Evolutionary conservation across 495 filamentous ascomycete species (phyloP).

Genomic region (Entonaema liquescens): DNA sequence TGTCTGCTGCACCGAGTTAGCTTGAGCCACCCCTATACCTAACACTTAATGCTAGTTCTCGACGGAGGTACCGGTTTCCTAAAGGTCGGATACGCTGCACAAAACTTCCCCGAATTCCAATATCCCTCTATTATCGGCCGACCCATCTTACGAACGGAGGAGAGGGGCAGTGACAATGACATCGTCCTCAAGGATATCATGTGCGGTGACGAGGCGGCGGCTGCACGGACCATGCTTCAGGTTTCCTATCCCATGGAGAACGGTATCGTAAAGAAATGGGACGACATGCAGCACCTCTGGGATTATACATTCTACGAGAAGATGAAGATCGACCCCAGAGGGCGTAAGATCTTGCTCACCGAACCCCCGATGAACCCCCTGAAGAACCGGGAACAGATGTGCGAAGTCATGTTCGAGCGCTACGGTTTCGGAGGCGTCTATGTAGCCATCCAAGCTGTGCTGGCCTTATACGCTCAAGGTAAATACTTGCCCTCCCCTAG

Average conservation of each 20-base stretch:
- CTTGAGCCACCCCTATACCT: constrained; percentile 6
- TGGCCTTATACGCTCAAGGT: constrained; percentile 98
- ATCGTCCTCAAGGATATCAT: constrained; percentile 96
- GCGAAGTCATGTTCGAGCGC: constrained; percentile 97
- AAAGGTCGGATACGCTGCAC: constrained; percentile 97
- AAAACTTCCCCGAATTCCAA: constrained; percentile 99
- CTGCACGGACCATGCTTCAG: constrained; percentile 94
- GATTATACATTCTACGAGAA: constrained; percentile 98
- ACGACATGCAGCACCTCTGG: constrained; percentile 99
- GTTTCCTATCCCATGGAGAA: constrained; percentile 99
- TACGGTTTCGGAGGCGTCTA: constrained; percentile 98
- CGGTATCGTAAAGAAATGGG: constrained; percentile 98
- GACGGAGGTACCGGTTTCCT: constrained; percentile 99
- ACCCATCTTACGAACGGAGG: constrained; percentile 95
- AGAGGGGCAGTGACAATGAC: constrained; percentile 65
- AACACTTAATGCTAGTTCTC: constrained; percentile 71
- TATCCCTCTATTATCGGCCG: constrained; percentile 98
- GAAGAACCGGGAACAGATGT: constrained; percentile 95
- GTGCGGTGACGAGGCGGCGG: constrained; percentile 98
- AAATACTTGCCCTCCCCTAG: constrained; percentile 22
- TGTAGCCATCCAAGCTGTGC: constrained; percentile 96
- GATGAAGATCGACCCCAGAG: constrained; percentile 89
- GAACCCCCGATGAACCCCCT: constrained; percentile 98
- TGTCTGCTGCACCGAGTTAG: neutral
- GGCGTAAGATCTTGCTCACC: constrained; percentile 96